Base-by-base conservation (phyloP, 2,329 filamentous ascomycete species). In the Talaromyces sp. region DNA sequence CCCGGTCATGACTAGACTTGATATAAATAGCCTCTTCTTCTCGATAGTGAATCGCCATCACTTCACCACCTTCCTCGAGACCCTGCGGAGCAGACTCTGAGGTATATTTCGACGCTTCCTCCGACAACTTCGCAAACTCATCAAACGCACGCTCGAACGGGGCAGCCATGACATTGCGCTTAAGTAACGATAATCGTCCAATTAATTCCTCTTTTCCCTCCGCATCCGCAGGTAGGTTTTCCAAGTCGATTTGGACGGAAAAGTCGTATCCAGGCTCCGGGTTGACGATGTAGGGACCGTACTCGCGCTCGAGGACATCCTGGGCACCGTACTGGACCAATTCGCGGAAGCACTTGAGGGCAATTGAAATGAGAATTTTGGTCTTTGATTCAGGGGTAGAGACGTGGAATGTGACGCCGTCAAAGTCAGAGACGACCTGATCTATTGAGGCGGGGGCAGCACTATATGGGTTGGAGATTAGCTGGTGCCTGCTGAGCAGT, bases 21-120 rank as follows among this genome's bases (percentile, higher is more conserved):
- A 99, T 90, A 79, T 96, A 99, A 75, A 99, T 98, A 61, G 95
- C 93, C 79, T 99, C 95, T 83, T 98, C 93, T 74, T 99, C 96
- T 64, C 95, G 91, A 82, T 99, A 99, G 79, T 98, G 94, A 72
- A 99, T 96, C 2, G 94, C 89, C 86, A 96, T 97, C 66, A 98
- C 90, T 71, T 95, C 88, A 65, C 94, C 93, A 60, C 95, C 94
- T 80, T 98, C 95, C 70, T 84, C 84, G 35, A 97, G 84, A 68
- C 93, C 94, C 77, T 97, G 92, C 0, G 95, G 95, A 62, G 96
- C 95, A 68, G 94, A 91, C 79, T 99, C 95, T 2, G 91, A 92
- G 43, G 92, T 97, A 77, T 95, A 98, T 75, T 93, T 92, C 54
- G 92, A 91, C 7, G 95, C 93, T 73, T 94, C 92, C 74, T 96